Evolutionary conservation across 345 rosid species (phyloP).

Genomic region (Rhodomyrtus tomentosa): DNA sequence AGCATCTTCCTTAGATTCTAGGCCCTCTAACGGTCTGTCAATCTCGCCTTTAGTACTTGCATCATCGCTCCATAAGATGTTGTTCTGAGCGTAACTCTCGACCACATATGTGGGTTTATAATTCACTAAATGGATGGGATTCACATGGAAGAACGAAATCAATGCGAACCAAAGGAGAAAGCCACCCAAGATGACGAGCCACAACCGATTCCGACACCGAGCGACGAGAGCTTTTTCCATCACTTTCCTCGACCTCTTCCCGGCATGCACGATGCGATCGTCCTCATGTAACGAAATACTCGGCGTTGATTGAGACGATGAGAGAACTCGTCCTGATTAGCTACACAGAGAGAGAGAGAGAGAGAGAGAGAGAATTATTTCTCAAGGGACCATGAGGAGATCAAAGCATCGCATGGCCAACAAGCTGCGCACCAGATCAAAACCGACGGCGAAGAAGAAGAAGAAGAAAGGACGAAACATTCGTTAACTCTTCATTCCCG

Average conservation of each 20-base stretch:
- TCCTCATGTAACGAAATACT: background rate
- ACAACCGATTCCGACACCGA: background rate
- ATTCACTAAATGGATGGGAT: background rate
- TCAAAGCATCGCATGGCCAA: background rate
- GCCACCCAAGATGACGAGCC: background rate
- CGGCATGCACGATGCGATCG: background rate
- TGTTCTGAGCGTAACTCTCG: background rate
- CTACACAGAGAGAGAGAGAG: background rate
- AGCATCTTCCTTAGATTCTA: background rate
- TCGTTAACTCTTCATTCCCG: background rate
- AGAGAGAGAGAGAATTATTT: background rate
- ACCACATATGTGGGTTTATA: background rate
- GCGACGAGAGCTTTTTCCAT: background rate
- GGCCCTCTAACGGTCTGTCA: background rate
- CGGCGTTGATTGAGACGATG: background rate
- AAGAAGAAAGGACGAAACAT: background rate
- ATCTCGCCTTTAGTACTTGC: background rate
- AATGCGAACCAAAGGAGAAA: background rate
- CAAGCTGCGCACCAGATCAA: background rate
- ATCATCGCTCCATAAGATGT: background rate
- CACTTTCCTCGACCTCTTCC: background rate
- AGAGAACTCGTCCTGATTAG: background rate
- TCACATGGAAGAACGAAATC: background rate
- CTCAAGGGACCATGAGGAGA: background rate
- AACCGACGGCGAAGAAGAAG: background rate